Percentiles rank a stretch among this genome's conserved stretches.
phyloP scores from a whole-genome alignment of 2,329 filamentous ascomycete genomes.

The Fusarium caatingaense region DNA sequence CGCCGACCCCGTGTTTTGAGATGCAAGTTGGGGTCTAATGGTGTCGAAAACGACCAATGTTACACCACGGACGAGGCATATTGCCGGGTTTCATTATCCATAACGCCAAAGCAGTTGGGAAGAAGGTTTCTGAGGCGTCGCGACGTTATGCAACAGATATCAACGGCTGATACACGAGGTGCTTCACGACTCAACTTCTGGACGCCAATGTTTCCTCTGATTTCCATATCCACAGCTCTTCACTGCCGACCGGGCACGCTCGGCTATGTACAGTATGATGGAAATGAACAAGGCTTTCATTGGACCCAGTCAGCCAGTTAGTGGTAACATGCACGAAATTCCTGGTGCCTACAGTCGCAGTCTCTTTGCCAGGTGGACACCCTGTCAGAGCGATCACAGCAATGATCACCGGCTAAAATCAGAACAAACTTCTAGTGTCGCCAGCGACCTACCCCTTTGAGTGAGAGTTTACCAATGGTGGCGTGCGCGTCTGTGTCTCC shows the following conservation, averaged over 20 bases:
- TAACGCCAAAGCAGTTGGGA: not conserved
- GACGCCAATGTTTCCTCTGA: constrained; percentile 11
- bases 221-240: constrained; percentile 4
- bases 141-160: constrained; percentile 4
- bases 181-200: constrained; percentile 18
- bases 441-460: constrained; percentile 38
- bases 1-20: constrained; percentile 37
- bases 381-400: constrained; percentile 24
- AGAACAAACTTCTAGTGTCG: constrained; percentile 13
- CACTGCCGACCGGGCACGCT: constrained; percentile 12
- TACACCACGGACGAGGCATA: constrained; percentile 15
- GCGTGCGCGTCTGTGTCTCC: constrained; percentile 6
- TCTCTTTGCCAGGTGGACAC: constrained; percentile 18
- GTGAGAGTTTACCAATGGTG: constrained; percentile 29
- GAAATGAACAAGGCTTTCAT: constrained; percentile 13
- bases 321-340: constrained; percentile 31
- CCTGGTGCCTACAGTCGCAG: constrained; percentile 25
- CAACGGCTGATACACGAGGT: constrained; percentile 37
- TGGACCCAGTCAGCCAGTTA: constrained; percentile 12
- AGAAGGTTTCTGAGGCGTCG: constrained; percentile 21
- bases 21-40: constrained; percentile 19
- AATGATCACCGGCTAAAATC: constrained; percentile 33
- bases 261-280: constrained; percentile 1
- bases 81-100: constrained; percentile 10
- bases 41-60: constrained; percentile 28